Evolutionary conservation across 495 filamentous ascomycete species (phyloP).

Genomic region (Xylaria sp.): DNA sequence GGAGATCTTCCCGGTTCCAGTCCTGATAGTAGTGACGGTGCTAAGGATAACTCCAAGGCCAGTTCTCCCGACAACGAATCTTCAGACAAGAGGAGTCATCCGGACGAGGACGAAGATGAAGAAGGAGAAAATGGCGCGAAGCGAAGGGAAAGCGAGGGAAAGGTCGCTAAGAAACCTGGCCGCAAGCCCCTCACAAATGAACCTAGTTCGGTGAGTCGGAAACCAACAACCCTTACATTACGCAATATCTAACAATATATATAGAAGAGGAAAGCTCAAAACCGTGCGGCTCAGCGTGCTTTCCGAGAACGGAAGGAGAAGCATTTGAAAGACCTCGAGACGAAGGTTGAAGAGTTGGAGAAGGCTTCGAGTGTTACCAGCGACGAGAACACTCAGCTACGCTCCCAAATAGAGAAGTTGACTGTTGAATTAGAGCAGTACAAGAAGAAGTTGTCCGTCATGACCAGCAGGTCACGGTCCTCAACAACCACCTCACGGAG

Average conservation of each 20-base stretch:
- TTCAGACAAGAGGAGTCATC: slow-evolving; percentile 83
- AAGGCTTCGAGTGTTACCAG: slow-evolving; percentile 82
- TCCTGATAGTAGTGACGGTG: slow-evolving; percentile 41
- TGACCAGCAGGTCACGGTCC: slow-evolving; percentile 45
- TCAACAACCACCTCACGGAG: slow-evolving; percentile 27
- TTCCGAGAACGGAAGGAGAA: slow-evolving; percentile 99
- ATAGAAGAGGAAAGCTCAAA: slow-evolving; percentile 98
- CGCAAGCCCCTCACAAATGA: slow-evolving; percentile 95
- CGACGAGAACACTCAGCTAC: slow-evolving; percentile 84
- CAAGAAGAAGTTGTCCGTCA: slow-evolving; percentile 78
- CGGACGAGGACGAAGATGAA: slow-evolving; percentile 70
- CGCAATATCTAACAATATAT: slow-evolving; percentile 51
- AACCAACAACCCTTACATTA: slow-evolving; percentile 3
- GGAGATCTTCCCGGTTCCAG: slow-evolving; percentile 71
- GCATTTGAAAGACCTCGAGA: slow-evolving; percentile 94
- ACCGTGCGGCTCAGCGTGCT: slow-evolving; percentile 93
- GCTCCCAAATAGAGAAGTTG: slow-evolving; percentile 85
- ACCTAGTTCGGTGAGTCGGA: slow-evolving; percentile 83
- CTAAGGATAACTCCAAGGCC: slow-evolving; percentile 47
- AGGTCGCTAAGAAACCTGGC: slow-evolving; percentile 88
- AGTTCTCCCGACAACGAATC: slow-evolving; percentile 70
- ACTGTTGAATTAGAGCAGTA: slow-evolving; percentile 88
- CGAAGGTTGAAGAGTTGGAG: slow-evolving; percentile 91
- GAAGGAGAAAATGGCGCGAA: slow-evolving; percentile 71
- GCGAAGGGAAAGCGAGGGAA: slow-evolving; percentile 78